Conservation (phyloP, 1,139 yeast species). For the Hemisphaericaspora lyxosophila region DNA sequence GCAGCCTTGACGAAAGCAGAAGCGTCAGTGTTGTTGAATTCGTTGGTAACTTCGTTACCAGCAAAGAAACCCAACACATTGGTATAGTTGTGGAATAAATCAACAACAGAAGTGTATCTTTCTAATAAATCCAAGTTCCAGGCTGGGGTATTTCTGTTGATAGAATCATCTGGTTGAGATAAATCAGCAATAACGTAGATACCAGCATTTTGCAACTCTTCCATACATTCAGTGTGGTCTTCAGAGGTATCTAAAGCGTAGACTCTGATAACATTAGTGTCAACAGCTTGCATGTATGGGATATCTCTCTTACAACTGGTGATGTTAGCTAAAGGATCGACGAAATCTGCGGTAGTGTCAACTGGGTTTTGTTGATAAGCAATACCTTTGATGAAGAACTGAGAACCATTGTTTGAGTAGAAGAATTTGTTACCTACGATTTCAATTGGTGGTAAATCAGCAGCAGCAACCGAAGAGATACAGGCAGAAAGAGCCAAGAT, state of each 20-base stretch:
- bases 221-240: constrained; percentile 71
- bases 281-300: constrained; percentile 59
- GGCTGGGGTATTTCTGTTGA: constrained; percentile 58
- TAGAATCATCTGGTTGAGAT: constrained; percentile 63
- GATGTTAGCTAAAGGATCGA: constrained; percentile 73
- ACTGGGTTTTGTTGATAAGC: constrained; percentile 47
- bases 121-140: constrained; percentile 66
- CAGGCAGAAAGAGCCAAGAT: constrained; percentile 23
- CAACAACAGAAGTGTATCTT: constrained; percentile 74
- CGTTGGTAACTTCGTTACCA: constrained; percentile 87
- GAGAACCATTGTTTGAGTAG: constrained; percentile 46
- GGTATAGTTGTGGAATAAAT: constrained; percentile 66
- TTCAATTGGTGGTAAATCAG: constrained; percentile 35
- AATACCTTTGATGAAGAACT: constrained; percentile 45
- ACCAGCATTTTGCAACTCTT: constrained; percentile 66
- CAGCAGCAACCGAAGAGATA: constrained; percentile 13
- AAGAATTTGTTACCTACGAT: constrained; percentile 48
- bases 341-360: constrained; percentile 47
- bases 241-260: constrained; percentile 66
- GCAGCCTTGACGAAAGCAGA: constrained; percentile 91
- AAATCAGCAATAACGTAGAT: constrained; percentile 78
- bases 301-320: constrained; percentile 79
- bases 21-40: constrained; percentile 66
- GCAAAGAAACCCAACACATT: constrained; percentile 88
- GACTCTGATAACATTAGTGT: constrained; percentile 69